Conservation (phyloP, 495 filamentous ascomycete species). For the Podospora pseudoanserina region DNA sequence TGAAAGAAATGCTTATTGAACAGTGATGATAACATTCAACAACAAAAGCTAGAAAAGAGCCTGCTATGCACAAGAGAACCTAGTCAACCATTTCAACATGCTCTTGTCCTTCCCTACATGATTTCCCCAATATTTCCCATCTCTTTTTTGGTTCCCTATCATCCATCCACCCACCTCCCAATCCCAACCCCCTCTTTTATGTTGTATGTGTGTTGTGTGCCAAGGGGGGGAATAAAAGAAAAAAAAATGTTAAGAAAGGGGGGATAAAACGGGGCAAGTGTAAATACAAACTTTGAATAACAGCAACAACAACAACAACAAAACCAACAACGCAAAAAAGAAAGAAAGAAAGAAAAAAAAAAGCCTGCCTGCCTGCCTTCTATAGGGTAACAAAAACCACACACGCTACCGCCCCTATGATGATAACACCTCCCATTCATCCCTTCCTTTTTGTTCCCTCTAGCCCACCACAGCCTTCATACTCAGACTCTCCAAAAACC, state of each 20-base stretch:
- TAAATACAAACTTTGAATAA: background rate
- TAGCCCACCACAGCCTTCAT: slow-evolving; percentile 87
- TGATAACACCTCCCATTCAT: background rate
- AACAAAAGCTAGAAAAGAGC: background rate
- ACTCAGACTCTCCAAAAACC: slow-evolving; percentile 87
- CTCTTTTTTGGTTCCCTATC: background rate
- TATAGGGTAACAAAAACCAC: background rate
- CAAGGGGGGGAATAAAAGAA: slow-evolving; percentile 1
- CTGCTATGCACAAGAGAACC: background rate
- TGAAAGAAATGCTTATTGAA: no score
- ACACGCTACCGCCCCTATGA: background rate
- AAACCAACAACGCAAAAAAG: slow-evolving; percentile 6
- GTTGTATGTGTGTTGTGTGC: background rate
- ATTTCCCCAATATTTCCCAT: background rate
- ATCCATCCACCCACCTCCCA: background rate
- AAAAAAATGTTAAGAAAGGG: background rate
- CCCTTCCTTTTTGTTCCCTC: slow-evolving; percentile 16
- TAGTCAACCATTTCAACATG: background rate
- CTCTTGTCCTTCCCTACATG: background rate
- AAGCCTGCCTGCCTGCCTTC: background rate
- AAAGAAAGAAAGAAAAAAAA: slow-evolving; percentile 4
- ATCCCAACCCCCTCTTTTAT: background rate
- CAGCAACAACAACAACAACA: background rate
- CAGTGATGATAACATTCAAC: background rate
- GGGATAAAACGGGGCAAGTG: background rate